phyloP scores from a whole-genome alignment of 805 yeast species.

The Metschnikowia continentalis region DNA sequence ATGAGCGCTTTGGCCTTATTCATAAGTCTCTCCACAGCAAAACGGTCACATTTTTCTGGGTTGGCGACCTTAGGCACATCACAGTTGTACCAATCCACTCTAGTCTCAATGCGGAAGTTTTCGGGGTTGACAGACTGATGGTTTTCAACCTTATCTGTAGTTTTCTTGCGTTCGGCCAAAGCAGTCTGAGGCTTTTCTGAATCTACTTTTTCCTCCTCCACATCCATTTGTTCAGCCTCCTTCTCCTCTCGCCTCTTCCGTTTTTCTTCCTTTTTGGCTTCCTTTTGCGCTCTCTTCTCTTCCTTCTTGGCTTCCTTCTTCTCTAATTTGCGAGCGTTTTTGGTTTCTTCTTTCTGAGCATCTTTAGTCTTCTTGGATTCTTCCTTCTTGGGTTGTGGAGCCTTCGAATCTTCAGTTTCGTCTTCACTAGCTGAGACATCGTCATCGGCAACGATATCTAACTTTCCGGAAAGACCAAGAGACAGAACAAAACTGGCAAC shows the following conservation, averaged over 20 bases:
- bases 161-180: conserved; percentile 4
- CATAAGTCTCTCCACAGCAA: conserved; percentile 56
- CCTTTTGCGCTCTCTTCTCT: conserved; percentile 32
- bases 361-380: conserved; percentile 9
- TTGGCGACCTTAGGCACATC: conserved; percentile 27
- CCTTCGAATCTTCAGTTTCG: conserved; percentile 1
- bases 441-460: conserved; percentile 17
- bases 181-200: conserved; percentile 1
- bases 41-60: conserved; percentile 41
- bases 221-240: conserved; percentile 23
- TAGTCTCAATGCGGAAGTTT: conserved; percentile 55
- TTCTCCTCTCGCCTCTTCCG: conserved; percentile 31
- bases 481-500: conserved; percentile 58
- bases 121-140: conserved; percentile 52
- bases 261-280: conserved; percentile 31
- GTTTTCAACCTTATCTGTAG: conserved; percentile 28
- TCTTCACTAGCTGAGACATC: conserved; percentile 13
- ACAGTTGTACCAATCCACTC: conserved; percentile 75
- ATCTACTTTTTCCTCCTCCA: conserved; percentile 18
- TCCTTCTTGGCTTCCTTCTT: conserved; percentile 14
- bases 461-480: conserved; percentile 50
- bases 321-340: conserved; percentile 1
- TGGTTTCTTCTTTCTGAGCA: conserved; percentile 9
- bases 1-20: conserved; percentile 64
- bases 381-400: not conserved